Conservation (phyloP, 371 early-diverging fungal species). For the Mucor velutinosus region DNA sequence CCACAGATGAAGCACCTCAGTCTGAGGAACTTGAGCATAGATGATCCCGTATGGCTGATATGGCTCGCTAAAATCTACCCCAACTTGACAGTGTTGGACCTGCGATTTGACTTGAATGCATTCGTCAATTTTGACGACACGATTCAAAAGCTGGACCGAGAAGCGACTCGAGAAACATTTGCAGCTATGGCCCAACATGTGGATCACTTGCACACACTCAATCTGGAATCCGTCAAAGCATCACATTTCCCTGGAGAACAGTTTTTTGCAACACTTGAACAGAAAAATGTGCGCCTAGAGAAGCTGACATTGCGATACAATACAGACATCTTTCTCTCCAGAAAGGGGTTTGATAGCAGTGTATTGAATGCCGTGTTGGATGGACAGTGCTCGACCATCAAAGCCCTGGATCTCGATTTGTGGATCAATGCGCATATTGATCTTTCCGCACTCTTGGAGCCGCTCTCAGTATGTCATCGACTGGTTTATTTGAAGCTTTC, state of each 20-base stretch:
- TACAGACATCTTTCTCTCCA: neutral
- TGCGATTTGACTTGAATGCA: slow-evolving; percentile 2
- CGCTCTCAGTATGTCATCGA: slow-evolving; percentile 1
- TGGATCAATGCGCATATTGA: neutral
- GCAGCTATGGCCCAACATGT: neutral
- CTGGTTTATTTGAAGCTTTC: neutral
- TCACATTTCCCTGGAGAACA: slow-evolving; percentile 7
- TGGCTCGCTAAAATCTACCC: slow-evolving; percentile 9
- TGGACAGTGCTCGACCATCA: neutral
- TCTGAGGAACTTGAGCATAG: neutral
- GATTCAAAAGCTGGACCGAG: neutral
- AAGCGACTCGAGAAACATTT: neutral
- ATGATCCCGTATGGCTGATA: slow-evolving; percentile 7
- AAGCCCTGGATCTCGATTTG: slow-evolving; percentile 4
- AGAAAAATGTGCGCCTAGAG: neutral
- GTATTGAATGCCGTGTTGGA: neutral
- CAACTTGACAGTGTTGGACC: neutral
- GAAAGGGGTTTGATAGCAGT: neutral
- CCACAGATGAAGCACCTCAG: neutral
- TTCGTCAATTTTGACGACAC: slow-evolving; percentile 8
- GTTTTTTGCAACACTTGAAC: neutral
- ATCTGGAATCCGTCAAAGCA: neutral
- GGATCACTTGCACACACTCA: neutral
- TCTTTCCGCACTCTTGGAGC: neutral
- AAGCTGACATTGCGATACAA: neutral